Evolutionary conservation across 495 filamentous ascomycete species (phyloP), one percentile per base, ranked within the genome.

Genomic region (Apodospora peruviana): DNA sequence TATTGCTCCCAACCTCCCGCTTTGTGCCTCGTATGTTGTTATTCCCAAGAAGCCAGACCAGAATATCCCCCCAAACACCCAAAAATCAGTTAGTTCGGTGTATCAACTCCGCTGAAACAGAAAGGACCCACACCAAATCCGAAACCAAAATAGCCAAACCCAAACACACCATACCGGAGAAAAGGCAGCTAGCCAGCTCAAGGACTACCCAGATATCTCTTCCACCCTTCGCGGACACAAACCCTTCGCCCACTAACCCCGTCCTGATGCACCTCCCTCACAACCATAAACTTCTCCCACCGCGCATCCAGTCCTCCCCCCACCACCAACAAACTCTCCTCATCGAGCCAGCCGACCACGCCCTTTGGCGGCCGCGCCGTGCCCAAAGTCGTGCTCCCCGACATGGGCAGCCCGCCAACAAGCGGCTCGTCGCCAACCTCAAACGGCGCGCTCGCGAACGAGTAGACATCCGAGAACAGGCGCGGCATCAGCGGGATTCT

Each of bases 401-500:
- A 53, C 39, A 62, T 52, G 19, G 59, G 61, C n/a, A 64, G 52
- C 21, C 51, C 57, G 24, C 50, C 76, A 7, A 65, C 68, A 1
- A 72, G 56, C 2, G 72, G 68, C 57, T 90, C 87, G 18, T 90
- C 84, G 10, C 86, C 89, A 9, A 86, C 83, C 55, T 90, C 86
- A 56, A 95, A 94, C 44, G 83, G 80, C 2, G 78, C 72, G 22
- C 78, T 85, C 24, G 84, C 75, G 57, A 87, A 85, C 2, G 86
- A 90, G 60, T 94, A 91, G n/a, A 82, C 71, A 52, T 96, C 90
- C 0, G 85, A 89, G 57, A 96, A 90, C 5, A 88, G 63, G 18
- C 84, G 78, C 14, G 90, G 90, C 39, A 91, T 77, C 47, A 91
- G 65, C 1, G 90, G 88, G 27, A 95, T 75, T 57, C 80, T 87